Evolutionary conservation across 345 rosid species (phyloP).

Genomic region (Erysimum cheiranthoides): DNA sequence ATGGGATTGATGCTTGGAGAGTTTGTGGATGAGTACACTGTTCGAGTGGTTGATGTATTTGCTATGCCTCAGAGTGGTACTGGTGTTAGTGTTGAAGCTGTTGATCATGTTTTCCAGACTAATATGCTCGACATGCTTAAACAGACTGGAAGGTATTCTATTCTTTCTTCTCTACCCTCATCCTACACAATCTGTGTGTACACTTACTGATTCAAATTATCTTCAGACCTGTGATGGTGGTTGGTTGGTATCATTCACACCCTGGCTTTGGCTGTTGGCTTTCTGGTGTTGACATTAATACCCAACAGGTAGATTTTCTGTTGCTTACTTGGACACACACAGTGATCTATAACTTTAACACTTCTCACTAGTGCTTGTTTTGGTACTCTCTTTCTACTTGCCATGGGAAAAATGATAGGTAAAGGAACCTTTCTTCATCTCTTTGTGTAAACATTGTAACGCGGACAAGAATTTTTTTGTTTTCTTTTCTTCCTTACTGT

Average conservation of each 20-base stretch:
- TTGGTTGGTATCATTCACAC: constrained; percentile 99
- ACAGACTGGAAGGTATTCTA: constrained; percentile 88
- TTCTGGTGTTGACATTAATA: constrained; percentile 97
- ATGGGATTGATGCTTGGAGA: constrained; percentile 99
- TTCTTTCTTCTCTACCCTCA: background rate
- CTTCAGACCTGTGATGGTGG: constrained; percentile 97
- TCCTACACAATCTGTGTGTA: background rate
- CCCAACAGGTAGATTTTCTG: constrained; percentile 72
- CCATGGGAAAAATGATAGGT: too few relatives aligned
- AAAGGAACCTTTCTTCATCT: too few relatives aligned
- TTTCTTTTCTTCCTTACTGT: too few relatives aligned
- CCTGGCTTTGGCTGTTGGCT: constrained; percentile 99
- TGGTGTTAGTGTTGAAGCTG: constrained; percentile 99
- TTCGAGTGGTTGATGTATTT: constrained; percentile 95
- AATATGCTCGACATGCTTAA: constrained; percentile 99
- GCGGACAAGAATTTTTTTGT: too few relatives aligned
- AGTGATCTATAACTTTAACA: too few relatives aligned
- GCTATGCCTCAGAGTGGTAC: constrained; percentile 99
- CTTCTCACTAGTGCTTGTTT: too few relatives aligned
- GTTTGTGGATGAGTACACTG: constrained; percentile 97
- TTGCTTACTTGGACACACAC: background rate
- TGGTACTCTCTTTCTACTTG: too few relatives aligned
- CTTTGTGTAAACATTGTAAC: too few relatives aligned
- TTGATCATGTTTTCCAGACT: constrained; percentile 98
- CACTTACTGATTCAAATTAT: constrained; percentile 1